Evolutionary conservation across 2,329 filamentous ascomycete genomes (phyloP), one percentile per base, ranked within the genome.

Genomic region (Coniochaeta pulveracea): DNA sequence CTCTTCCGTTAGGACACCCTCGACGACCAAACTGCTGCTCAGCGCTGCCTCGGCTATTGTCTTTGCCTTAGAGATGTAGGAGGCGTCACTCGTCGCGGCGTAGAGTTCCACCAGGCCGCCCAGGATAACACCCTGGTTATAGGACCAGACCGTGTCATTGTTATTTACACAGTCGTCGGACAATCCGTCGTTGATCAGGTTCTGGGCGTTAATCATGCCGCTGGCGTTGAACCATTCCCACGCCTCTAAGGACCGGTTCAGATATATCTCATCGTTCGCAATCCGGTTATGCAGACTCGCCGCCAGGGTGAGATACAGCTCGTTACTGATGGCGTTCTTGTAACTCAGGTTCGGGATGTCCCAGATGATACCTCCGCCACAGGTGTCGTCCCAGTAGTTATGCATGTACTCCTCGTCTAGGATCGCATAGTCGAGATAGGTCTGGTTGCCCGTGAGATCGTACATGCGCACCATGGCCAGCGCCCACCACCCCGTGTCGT

Each of bases 401-500:
- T 64, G 60, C 55, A 76, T 69, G 45, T 77, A 70, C 18, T 66
- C 58, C 42, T 74, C 76, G 36, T 77, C 63, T 21, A 57, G 49
- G 35, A 61, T 58, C 7, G 72, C 69, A 5, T 62, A 58, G 29
- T 69, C 47, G 24, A 78, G 64, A 41, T 72, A 78, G n/a, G 59
- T 56, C 2, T 41, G 22, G 27, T 75, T 55, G 3, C 56, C 52
- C 0, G 71, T 72, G 11, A 71, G 53, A 44, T 78, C 73, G 44
- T 62, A 73, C 4, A 67, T 57, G 16, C 66, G 61, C 34, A 77
- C 66, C 59, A 72, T 65, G 12, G 60, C 72, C 37, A 77, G 57
- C 8, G 64, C 71, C 73, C 73, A 78, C 73, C 73, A 77, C n/a
- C 69, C 64, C 46, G 72, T 66, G 43, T 77, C 73, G 40, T 78